Conservation (phyloP, 768 basidiomycete species). For the Phaeotremella skinneri region DNA sequence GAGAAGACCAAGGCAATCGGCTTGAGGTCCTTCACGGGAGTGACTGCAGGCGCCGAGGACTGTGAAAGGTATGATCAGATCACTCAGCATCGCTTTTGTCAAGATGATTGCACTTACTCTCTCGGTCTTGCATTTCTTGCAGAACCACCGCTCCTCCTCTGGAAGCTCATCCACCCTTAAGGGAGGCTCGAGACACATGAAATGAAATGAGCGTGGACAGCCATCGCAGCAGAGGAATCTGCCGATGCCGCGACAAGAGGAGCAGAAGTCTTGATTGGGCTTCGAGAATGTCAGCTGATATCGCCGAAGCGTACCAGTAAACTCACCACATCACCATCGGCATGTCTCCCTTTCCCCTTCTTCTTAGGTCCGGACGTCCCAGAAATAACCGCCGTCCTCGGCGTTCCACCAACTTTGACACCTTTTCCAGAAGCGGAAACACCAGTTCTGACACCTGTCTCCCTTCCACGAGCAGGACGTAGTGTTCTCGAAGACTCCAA, state of each 20-base stretch:
- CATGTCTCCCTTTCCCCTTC: constrained; percentile 25
- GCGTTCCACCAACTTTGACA: constrained; percentile 34
- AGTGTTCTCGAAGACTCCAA: constrained; percentile 24
- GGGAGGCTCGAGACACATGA: constrained; percentile 94
- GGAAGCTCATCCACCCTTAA: constrained; percentile 83
- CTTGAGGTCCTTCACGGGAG: constrained; percentile 54
- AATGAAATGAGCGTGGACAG: constrained; percentile 91
- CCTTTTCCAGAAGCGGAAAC: constrained; percentile 39
- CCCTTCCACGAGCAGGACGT: constrained; percentile 12
- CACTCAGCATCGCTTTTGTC: not conserved
- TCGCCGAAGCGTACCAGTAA: not conserved
- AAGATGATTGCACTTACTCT: constrained; percentile 58
- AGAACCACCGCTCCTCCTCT: constrained; percentile 58
- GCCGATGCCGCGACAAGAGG: constrained; percentile 58
- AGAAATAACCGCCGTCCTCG: constrained; percentile 8
- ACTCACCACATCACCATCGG: constrained; percentile 25
- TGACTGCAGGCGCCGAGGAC: constrained; percentile 67
- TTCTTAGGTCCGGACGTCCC: constrained; percentile 10
- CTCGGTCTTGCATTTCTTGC: constrained; percentile 55
- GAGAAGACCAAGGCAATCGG: constrained; percentile 46
- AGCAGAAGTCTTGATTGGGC: constrained; percentile 56
- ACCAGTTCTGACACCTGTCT: constrained; percentile 30
- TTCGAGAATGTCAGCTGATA: constrained; percentile 21
- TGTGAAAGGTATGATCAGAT: constrained; percentile 57
- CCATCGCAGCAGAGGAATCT: constrained; percentile 95